Conservation (phyloP, 192 early-diverging fungal species). For the Haplosporangium gracile region DNA sequence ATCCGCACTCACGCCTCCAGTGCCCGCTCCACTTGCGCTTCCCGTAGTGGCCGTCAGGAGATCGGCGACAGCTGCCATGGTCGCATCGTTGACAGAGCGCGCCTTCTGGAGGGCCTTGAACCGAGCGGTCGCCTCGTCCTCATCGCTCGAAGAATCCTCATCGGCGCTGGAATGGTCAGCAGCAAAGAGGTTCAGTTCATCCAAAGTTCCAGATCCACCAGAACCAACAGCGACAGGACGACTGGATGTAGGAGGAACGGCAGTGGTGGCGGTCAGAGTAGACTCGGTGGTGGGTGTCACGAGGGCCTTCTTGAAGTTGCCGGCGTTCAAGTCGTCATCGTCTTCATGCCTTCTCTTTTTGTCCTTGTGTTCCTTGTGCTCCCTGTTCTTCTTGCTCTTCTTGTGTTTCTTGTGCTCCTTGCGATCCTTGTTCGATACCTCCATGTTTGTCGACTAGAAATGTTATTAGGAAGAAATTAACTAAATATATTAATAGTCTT, state of each 20-base stretch:
- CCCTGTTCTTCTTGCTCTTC: not conserved
- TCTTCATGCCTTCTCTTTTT: slow-evolving; percentile 5
- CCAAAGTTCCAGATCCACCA: not conserved
- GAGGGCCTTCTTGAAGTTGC: slow-evolving; percentile 32
- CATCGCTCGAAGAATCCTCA: slow-evolving; percentile 24
- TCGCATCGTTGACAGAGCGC: not conserved
- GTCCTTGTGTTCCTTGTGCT: not conserved
- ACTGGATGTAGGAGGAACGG: not conserved
- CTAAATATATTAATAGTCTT: not conserved
- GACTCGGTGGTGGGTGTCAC: slow-evolving; percentile 4
- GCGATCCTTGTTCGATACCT: not conserved
- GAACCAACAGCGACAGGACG: not conserved
- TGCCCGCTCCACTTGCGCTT: not conserved
- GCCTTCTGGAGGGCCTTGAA: not conserved
- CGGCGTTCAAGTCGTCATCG: slow-evolving; percentile 11
- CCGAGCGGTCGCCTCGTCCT: not conserved
- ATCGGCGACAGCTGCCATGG: not conserved
- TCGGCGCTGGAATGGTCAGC: slow-evolving; percentile 11
- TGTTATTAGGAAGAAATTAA: not conserved
- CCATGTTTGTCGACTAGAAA: not conserved
- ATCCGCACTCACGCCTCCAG: slow-evolving; percentile 4
- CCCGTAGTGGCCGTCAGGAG: not conserved
- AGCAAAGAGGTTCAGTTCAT: not conserved
- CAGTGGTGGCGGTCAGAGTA: not conserved
- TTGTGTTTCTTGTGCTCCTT: slow-evolving; percentile 9